phyloP scores from a whole-genome alignment of 495 filamentous ascomycete species.

The Aspergillus diversus region DNA sequence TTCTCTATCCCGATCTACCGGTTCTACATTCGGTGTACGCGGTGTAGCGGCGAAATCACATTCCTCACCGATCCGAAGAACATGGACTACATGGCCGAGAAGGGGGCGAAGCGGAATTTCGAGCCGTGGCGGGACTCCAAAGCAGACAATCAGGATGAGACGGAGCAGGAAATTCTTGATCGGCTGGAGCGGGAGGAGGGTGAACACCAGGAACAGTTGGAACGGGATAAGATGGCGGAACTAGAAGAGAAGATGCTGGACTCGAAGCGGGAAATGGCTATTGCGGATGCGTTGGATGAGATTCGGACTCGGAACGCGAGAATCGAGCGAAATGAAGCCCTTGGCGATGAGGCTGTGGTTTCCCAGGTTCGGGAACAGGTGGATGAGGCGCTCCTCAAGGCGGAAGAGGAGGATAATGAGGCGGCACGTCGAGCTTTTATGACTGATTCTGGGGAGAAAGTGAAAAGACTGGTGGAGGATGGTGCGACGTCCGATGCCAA shows the following conservation, averaged over 20 bases:
- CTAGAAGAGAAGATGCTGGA: conserved; percentile 84
- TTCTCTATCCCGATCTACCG: conserved; percentile 85
- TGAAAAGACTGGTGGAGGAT: conserved; percentile 53
- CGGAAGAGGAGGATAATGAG: conserved; percentile 87
- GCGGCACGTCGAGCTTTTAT: conserved; percentile 78
- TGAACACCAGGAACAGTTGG: conserved; percentile 57
- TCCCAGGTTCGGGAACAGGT: conserved; percentile 42
- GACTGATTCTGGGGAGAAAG: conserved; percentile 60
- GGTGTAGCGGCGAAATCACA: conserved; percentile 87
- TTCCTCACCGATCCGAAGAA: conserved; percentile 95
- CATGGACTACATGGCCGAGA: conserved; percentile 88
- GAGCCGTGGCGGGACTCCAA: conserved; percentile 78
- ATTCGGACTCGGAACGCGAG: conserved; percentile 90
- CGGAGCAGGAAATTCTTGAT: conserved; percentile 86
- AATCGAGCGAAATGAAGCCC: conserved; percentile 71
- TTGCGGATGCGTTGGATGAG: conserved; percentile 95
- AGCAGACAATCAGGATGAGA: conserved; percentile 63
- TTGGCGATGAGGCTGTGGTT: conserved; percentile 50
- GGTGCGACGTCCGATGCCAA: conserved; percentile 31
- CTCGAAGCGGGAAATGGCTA: conserved; percentile 95
- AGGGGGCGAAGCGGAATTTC: conserved; percentile 88
- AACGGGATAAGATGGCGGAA: conserved; percentile 76
- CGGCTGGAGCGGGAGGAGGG: conserved; percentile 75
- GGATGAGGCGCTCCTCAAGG: conserved; percentile 62
- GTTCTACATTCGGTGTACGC: conserved; percentile 94